Evolutionary conservation across 768 basidiomycete species (phyloP).

Genomic region (Leccinum truebloodii): DNA sequence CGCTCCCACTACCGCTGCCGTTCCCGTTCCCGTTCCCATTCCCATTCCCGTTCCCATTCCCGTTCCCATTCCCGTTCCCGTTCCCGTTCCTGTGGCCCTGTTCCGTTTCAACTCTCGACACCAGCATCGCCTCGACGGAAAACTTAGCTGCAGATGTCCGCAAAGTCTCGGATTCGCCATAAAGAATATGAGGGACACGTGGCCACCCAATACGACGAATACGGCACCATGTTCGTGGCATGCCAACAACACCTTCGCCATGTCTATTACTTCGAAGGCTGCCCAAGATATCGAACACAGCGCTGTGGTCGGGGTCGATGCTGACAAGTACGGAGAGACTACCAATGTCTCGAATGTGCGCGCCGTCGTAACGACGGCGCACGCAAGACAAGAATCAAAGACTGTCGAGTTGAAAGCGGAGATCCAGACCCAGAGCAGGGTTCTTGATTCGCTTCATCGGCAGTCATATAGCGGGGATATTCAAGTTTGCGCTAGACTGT

Average conservation of each 20-base stretch:
- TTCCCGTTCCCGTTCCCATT: too few relatives aligned
- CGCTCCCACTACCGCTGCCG: too few relatives aligned
- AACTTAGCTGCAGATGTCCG: background rate
- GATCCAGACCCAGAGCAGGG: background rate
- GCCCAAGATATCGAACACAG: background rate
- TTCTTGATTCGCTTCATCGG: background rate
- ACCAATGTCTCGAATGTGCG: background rate
- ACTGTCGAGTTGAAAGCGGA: background rate
- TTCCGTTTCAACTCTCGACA: too few relatives aligned
- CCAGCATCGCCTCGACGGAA: background rate
- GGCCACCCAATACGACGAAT: background rate
- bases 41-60: too few relatives aligned
- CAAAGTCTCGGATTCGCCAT: background rate
- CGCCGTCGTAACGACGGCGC: background rate
- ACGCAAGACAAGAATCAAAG: background rate
- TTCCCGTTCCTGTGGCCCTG: too few relatives aligned
- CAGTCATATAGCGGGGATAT: background rate
- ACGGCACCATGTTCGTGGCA: background rate
- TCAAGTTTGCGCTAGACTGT: background rate
- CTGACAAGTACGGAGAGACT: background rate
- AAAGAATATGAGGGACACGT: background rate
- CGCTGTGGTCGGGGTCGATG: background rate
- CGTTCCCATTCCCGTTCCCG: too few relatives aligned
- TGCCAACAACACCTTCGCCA: background rate
- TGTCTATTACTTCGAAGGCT: background rate